Conservation (phyloP, 139 green algal species). For the Haematococcus lacustris region DNA sequence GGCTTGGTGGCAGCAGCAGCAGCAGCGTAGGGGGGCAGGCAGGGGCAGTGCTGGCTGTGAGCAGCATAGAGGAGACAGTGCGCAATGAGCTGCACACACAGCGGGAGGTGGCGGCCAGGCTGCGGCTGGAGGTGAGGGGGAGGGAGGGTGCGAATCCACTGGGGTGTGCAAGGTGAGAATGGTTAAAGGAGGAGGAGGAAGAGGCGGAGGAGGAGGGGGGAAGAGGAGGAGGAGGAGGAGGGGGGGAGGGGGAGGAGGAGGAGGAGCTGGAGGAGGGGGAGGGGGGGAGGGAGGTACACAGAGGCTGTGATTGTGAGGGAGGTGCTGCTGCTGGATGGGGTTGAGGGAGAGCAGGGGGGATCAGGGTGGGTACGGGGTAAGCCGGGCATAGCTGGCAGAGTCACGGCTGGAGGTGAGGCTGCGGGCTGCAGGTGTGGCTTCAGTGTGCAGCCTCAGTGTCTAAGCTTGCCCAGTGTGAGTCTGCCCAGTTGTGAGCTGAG, state of each 20-base stretch:
- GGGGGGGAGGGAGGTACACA: no score
- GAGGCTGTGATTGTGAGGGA: no score
- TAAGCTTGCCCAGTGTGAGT: no score
- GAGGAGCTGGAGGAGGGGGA: no score
- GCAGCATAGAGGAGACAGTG: slow-evolving; percentile 63
- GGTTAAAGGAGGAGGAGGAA: no score
- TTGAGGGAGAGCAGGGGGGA: neutral
- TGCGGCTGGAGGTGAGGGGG: slow-evolving; percentile 51
- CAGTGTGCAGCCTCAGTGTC: no score
- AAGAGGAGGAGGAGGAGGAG: neutral
- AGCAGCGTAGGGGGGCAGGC: neutral
- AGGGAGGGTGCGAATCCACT: no score
- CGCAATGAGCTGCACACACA: slow-evolving; percentile 54
- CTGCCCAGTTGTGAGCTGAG: no score
- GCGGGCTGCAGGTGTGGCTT: neutral
- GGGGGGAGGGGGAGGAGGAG: no score
- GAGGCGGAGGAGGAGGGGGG: no score
- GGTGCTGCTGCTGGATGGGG: slow-evolving; percentile 3
- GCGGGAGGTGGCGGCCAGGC: slow-evolving; percentile 38
- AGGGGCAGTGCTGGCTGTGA: slow-evolving; percentile 8
- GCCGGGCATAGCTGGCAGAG: no score
- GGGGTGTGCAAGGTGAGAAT: no score
- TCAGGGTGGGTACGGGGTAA: neutral
- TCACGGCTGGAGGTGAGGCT: neutral
- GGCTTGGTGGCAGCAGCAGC: slow-evolving; percentile 1